A percentile compares a stretch with the other conserved stretches of the same genome.
Evolutionary conservation across 331 rosid species (phyloP).

Genomic region (Saraca asoca): DNA sequence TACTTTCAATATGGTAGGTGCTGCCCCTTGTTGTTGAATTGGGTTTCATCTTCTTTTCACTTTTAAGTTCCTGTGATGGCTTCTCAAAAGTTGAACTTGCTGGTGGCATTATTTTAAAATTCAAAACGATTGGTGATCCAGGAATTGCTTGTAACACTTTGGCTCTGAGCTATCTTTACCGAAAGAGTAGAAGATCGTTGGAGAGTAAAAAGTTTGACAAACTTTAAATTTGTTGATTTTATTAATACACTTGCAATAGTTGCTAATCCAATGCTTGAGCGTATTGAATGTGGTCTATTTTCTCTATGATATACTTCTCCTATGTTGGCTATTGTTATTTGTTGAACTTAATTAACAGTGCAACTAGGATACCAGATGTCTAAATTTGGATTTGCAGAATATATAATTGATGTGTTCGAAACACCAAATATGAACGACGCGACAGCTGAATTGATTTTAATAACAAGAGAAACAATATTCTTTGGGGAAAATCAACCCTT

Average conservation of each 20-base stretch:
- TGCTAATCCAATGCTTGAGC: too few species aligned
- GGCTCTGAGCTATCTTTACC: too few species aligned
- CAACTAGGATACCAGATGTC: constrained; percentile 2
- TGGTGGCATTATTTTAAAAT: not conserved
- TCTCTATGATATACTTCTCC: not conserved
- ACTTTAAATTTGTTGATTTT: too few species aligned
- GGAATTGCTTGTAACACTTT: too few species aligned
- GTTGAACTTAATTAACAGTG: constrained; percentile 15
- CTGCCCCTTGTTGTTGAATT: constrained; percentile 16
- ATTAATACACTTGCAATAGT: too few species aligned
- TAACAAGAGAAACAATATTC: constrained; percentile 11
- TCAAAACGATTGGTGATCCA: not conserved
- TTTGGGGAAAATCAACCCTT: not conserved
- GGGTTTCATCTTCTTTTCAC: not conserved
- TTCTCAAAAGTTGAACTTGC: too few species aligned
- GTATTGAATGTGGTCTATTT: not conserved
- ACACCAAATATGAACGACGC: not conserved
- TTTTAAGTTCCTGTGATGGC: not conserved
- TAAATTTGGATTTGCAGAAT: constrained; percentile 3
- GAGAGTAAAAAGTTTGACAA: too few species aligned
- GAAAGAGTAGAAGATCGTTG: too few species aligned
- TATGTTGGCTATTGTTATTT: not conserved
- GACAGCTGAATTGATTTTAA: constrained; percentile 1
- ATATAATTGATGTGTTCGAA: constrained; percentile 8
- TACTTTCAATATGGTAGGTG: not conserved